Evolutionary conservation across 2,329 filamentous ascomycete genomes (phyloP), one percentile per base, ranked within the genome.

Genomic region (Sarocladium kiliense): DNA sequence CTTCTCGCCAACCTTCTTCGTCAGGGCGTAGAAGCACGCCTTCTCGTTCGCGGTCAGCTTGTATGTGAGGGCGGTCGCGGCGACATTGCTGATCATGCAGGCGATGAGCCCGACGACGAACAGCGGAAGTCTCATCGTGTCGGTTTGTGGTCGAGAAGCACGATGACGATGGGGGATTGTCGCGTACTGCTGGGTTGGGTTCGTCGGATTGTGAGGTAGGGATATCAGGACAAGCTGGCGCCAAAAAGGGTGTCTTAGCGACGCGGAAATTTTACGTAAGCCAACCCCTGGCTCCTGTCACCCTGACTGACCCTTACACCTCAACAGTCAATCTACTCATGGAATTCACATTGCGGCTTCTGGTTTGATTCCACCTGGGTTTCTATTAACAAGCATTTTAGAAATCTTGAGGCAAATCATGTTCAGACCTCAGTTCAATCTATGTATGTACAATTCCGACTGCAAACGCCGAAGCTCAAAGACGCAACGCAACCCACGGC

Each of bases 21-120:
- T 87, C 62, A 84, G 77, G 56, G 89, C 83, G 71, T 89, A 97
- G 83, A 99, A 99, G 78, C 94, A 99, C 58, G 94, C 91, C 74
- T 89, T 91, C 79, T 97, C 94, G 76, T 95, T 89, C 53, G 94
- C 89, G 54, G 80, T 76, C 47, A 99, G 80, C 74, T 92, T 90
- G 79, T 97, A 99, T 49, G 94, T 99, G 68, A 99, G 80, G 39
- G 94, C 92, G 3, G 94, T 99, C 36, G 91, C 91, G 54, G 88
- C 85, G 54, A 87, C 88, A 58, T 88, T 77, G 58, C 87, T 86
- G 56, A 85, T 75, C 60, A 89, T 73, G 66, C 80, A 84, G 75
- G 88, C 88, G 70, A 95, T 68, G 54, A 94, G 80, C 76, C 87
- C 84, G 63, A 81, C 77, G 54, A 84, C 74, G 58, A 89, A 65